These are phyloP conservation scores for Persicaria tinctoria DNA, from an alignment of 148 eudicot species.

Conservation along the genomic window DNA sequence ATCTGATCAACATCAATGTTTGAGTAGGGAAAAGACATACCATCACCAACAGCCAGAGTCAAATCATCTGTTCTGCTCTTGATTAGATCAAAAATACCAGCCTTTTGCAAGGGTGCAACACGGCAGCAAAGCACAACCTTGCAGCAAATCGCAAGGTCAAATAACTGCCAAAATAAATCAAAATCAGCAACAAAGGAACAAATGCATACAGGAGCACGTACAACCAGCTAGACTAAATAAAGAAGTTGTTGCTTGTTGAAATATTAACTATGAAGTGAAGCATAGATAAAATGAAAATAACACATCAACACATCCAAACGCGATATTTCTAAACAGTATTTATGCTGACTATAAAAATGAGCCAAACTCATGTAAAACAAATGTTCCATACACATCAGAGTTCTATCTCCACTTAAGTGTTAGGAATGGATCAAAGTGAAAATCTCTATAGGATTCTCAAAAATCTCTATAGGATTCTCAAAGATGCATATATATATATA, in stretches of 20 bases:
- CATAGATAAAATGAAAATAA: background rate
- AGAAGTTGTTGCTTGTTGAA: background rate
- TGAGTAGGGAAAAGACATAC: no score
- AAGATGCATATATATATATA: no score
- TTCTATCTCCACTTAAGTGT: background rate
- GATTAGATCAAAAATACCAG: constrained; percentile 89
- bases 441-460: no score
- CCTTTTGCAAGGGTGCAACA: constrained; percentile 98
- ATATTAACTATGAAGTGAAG: background rate
- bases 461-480: no score
- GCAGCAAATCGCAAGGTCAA: constrained; percentile 81
- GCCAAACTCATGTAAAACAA: background rate
- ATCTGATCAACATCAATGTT: no score
- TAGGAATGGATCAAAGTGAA: background rate
- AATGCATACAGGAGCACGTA: background rate
- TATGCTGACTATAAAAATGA: no score
- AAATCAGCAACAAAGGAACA: background rate
- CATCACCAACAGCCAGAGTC: constrained; percentile 96
- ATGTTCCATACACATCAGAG: background rate
- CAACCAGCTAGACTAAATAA: background rate
- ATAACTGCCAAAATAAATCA: constrained; percentile 42
- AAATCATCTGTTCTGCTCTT: constrained; percentile 89
- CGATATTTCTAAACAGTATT: no score
- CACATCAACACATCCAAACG: no score
- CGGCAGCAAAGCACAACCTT: constrained; percentile 90